These are phyloP conservation scores for Neocatenulostroma microsporum DNA, from an alignment of 2,329 filamentous ascomycete species.

Conservation along the genomic window DNA sequence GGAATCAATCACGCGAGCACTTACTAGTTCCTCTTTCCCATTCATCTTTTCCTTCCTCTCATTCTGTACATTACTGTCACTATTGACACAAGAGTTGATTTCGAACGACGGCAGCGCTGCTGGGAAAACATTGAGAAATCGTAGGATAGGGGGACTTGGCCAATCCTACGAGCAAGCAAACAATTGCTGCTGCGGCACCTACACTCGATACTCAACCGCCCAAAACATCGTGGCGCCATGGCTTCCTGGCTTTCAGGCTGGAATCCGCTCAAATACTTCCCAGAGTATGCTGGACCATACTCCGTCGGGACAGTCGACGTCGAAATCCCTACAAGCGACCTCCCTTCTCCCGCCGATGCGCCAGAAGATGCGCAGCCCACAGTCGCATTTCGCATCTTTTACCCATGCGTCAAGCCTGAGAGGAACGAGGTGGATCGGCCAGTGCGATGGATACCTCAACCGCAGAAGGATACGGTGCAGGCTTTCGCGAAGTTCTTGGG, in stretches of 20 bases:
- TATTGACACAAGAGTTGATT: too few species aligned
- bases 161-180: too few species aligned
- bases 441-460: slow-evolving; percentile 69
- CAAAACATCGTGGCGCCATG: too few species aligned
- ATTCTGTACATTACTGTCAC: too few species aligned
- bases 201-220: too few species aligned
- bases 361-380: slow-evolving; percentile 56
- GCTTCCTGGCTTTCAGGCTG: slow-evolving; percentile 39
- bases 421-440: slow-evolving; percentile 42
- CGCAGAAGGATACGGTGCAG: slow-evolving; percentile 64
- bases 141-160: too few species aligned
- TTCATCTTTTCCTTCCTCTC: too few species aligned
- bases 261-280: slow-evolving; percentile 64
- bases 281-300: slow-evolving; percentile 68
- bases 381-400: slow-evolving; percentile 74
- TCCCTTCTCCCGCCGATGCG: slow-evolving; percentile 50
- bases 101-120: too few species aligned
- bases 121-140: too few species aligned
- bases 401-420: slow-evolving; percentile 51
- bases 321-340: slow-evolving; percentile 60
- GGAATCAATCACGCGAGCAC: too few species aligned
- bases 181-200: too few species aligned
- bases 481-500: slow-evolving; percentile 73
- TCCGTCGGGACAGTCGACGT: slow-evolving; percentile 73
- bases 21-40: too few species aligned